These are phyloP conservation scores for Vicia villosa DNA, from an alignment of 306 rosid species.

Conservation along the genomic window DNA sequence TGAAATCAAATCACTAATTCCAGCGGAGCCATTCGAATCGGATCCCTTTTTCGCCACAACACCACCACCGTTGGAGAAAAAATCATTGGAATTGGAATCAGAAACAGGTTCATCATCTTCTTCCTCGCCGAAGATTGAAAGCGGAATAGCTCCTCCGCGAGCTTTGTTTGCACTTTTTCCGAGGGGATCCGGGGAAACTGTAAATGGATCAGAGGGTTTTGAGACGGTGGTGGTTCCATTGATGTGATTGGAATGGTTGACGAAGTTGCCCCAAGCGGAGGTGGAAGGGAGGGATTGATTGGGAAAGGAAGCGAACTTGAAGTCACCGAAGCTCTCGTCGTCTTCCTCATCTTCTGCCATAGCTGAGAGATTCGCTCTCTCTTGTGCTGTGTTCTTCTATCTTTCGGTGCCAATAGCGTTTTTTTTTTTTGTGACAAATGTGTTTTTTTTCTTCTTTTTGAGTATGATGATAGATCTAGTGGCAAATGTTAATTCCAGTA, in stretches of 20 bases:
- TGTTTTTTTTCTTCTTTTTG: background rate
- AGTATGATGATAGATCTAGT: background rate
- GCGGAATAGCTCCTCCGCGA: slow-evolving; percentile 82
- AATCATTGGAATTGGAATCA: slow-evolving; percentile 24
- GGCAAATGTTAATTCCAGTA: background rate
- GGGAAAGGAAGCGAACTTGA: slow-evolving; percentile 54
- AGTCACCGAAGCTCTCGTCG: slow-evolving; percentile 77
- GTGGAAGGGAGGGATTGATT: slow-evolving; percentile 30
- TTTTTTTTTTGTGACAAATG: too few relatives aligned
- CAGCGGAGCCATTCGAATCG: slow-evolving; percentile 43
- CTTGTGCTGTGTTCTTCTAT: slow-evolving; percentile 3
- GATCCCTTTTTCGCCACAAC: slow-evolving; percentile 42
- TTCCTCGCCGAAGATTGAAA: slow-evolving; percentile 84
- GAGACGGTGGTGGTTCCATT: slow-evolving; percentile 32
- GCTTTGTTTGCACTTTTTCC: slow-evolving; percentile 40
- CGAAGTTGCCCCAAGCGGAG: slow-evolving; percentile 66
- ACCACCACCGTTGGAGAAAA: slow-evolving; percentile 37
- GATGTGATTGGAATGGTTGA: slow-evolving; percentile 56
- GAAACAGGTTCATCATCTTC: slow-evolving; percentile 46
- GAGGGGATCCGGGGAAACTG: slow-evolving; percentile 18
- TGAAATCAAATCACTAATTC: slow-evolving; percentile 53
- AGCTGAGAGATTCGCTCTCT: slow-evolving; percentile 15
- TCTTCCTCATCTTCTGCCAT: slow-evolving; percentile 83
- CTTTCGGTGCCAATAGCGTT: slow-evolving; percentile 11
- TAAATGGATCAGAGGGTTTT: slow-evolving; percentile 34